Conservation (phyloP, 2,329 filamentous ascomycete genomes). For the Trichophyton rubrum region DNA sequence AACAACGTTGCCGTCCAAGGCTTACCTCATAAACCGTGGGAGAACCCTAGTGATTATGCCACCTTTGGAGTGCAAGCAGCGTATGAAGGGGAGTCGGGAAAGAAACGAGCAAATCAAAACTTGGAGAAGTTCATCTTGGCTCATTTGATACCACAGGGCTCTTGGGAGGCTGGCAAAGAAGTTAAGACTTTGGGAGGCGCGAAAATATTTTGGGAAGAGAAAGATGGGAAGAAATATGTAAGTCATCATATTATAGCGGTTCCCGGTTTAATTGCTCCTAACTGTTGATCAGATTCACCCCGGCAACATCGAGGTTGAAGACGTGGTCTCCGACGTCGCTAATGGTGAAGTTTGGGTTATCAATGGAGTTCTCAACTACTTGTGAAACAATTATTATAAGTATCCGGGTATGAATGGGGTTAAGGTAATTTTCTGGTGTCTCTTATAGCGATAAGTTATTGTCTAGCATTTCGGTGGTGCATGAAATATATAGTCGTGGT, state of each 20-base stretch:
- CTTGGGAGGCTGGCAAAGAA: conserved; percentile 60
- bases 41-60: conserved; percentile 59
- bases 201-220: conserved; percentile 70
- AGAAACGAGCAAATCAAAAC: conserved; percentile 64
- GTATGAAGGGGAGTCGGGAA: conserved; percentile 63
- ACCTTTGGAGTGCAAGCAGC: conserved; percentile 50
- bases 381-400: background rate
- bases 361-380: conserved; percentile 47
- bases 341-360: conserved; percentile 86
- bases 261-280: background rate
- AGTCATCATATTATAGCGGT: conserved; percentile 22
- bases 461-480: background rate
- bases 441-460: background rate
- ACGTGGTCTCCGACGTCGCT: conserved; percentile 58
- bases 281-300: conserved; percentile 44
- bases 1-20: conserved; percentile 67
- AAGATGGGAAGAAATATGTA: conserved; percentile 54
- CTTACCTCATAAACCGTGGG: conserved; percentile 64
- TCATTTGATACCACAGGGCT: conserved; percentile 63
- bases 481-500: background rate
- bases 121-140: conserved; percentile 70
- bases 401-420: background rate
- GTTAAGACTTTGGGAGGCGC: conserved; percentile 54
- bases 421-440: background rate
- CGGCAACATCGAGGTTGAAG: conserved; percentile 62